A percentile compares a stretch with the other conserved stretches of the same genome.
Conservation (phyloP, 345 rosid species). For the Turritis glabra region DNA sequence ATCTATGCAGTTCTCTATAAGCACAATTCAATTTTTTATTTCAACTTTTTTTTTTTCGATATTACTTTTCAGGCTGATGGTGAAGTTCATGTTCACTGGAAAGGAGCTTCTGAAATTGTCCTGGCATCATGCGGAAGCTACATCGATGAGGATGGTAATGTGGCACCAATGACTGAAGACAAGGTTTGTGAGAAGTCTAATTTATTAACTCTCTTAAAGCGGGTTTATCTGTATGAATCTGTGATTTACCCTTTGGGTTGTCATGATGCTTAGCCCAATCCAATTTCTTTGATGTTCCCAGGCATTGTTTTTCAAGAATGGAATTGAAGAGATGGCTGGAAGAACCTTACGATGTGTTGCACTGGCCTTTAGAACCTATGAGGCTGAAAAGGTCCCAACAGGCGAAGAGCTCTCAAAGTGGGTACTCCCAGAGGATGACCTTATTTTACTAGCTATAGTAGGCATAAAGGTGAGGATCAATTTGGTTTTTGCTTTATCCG, state of each 20-base stretch:
- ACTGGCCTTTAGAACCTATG: conserved; percentile 72
- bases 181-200: conserved; percentile 52
- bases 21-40: background rate
- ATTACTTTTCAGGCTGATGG: conserved; percentile 55
- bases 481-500: background rate
- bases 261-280: background rate
- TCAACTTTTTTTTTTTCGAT: background rate
- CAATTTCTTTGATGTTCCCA: conserved; percentile 33
- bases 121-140: conserved; percentile 66
- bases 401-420: conserved; percentile 63
- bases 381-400: conserved; percentile 64
- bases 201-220: background rate
- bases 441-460: conserved; percentile 80
- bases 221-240: background rate
- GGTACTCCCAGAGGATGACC: conserved; percentile 87
- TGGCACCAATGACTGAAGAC: conserved; percentile 63
- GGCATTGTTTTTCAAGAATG: conserved; percentile 53
- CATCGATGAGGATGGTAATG: conserved; percentile 57
- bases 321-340: conserved; percentile 83
- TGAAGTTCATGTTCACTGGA: conserved; percentile 90
- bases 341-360: conserved; percentile 91
- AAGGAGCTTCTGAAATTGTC: conserved; percentile 99
- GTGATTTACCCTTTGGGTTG: background rate
- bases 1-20: background rate
- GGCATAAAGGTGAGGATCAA: conserved; percentile 74